Evolutionary conservation across 192 early-diverging fungal species (phyloP), one percentile per base, ranked within the genome.

Genomic region (Geosiphon pyriformis): DNA sequence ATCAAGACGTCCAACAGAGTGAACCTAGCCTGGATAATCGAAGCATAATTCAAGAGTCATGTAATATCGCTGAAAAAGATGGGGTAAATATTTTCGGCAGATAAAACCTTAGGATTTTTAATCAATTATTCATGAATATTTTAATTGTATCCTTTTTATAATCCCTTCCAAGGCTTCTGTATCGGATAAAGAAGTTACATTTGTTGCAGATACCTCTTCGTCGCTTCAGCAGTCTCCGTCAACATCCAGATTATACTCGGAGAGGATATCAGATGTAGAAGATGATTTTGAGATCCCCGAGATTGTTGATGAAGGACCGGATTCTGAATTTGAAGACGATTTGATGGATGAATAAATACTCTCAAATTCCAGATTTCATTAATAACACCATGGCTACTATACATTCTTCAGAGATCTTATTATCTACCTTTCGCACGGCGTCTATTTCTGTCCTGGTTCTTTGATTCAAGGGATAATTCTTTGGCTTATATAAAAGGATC

Each of bases 261-360:
- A 10, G 37, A 60, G 32, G 11, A 61, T 17, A 27, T 27, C 7
- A 23, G 0, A 27, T 10, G 29, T 6, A 37, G 60, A 62, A 22
- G 60, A 61, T n/a, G 46, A 62, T 49, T n/a, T 18, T 15, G 60
- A 62, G 30, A 48, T 62, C 15, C 60, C 60, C n/a, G 60, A 62
- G 29, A 62, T 62, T 62, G 29, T 62, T 1, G 23, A 23, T 7
- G 60, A 62, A 49, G 47, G 60, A 4, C 60, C 60, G 29, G 60
- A 62, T 62, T 62, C 60, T n/a, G 60, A 62, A 37, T 62, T 29
- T 17, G 60, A 62, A 49, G 32, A 42, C 37, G 37, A 42, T 42
- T 42, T 15, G 6, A 42, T 42, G 37, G 6, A 6, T 42, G 37
- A 42, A 42, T 42, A 15, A 42, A 42, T 15, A 42, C 37, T 10